Evolutionary conservation across 495 filamentous ascomycete genomes (phyloP), one percentile per base, ranked within the genome.

Genomic region (Penicillium roqueforti): DNA sequence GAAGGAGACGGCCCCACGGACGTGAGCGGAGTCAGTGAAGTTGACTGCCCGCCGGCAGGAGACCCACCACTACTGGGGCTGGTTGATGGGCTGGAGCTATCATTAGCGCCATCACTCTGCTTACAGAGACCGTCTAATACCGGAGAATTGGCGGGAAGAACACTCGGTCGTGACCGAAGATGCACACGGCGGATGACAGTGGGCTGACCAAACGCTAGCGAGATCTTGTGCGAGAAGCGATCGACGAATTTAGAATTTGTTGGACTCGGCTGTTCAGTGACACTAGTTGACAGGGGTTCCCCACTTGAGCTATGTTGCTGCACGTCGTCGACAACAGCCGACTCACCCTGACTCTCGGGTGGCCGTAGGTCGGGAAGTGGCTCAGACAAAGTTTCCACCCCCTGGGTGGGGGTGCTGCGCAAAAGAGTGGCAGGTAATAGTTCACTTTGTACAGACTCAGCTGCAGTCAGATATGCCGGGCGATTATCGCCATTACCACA

Each of bases 111-210:
- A 44, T 70, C 61, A 10, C 61, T 65, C 29, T 65, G 61, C 19
- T 65, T 65, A 13, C 38, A 51, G 7, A 61, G 29, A 34, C 38
- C 36, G 0, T 41, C 36, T 5, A 55, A n/a, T 10, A 46, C 38
- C 1, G 63, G 62, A 37, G 59, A 65, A 20, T 68, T 62, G 7
- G 66, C 26, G 19, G 56, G 67, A 34, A 56, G 62, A 23, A 78
- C 61, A 39, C 66, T 76, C 6, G 77, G 78, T 39, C 78, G 72
- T 14, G 69, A 55, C 13, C 68, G 68, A 10, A 76, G 61, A 51
- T 76, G 68, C 0, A 72, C 68, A 11, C 79, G 78, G 45, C 73
- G 80, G 37, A 85, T 76, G 4, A 83, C 76, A 13, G 82, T 85
- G 18, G 76, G 73, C 25, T 76, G 72, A 0, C 74, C 74, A 54